phyloP scores from a whole-genome alignment of 192 early-diverging fungal genomes.

The Linnemannia zychae region DNA sequence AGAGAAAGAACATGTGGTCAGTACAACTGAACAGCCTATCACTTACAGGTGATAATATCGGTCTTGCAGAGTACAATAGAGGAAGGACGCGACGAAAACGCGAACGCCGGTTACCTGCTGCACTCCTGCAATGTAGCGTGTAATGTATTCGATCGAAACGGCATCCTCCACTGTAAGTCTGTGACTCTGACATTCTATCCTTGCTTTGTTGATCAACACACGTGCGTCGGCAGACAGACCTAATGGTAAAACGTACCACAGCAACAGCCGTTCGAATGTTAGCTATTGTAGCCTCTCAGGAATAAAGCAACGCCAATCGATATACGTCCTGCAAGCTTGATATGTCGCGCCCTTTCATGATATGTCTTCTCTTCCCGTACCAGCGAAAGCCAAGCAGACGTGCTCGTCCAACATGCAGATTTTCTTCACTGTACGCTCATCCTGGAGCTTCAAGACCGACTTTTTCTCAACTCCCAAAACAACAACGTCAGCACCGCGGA shows the following conservation, averaged over 20 bases:
- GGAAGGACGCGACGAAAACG: background rate
- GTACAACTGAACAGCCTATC: background rate
- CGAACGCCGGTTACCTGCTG: slow-evolving; percentile 80
- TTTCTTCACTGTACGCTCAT: slow-evolving; percentile 96
- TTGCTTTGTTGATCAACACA: slow-evolving; percentile 95
- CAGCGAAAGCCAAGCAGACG: slow-evolving; percentile 96
- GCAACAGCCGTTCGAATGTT: background rate
- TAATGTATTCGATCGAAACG: slow-evolving; percentile 97
- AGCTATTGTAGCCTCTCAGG: background rate
- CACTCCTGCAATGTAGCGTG: slow-evolving; percentile 94
- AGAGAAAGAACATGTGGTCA: background rate
- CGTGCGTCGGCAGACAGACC: slow-evolving; percentile 97
- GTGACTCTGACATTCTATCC: slow-evolving; percentile 98
- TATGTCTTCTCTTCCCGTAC: slow-evolving; percentile 54
- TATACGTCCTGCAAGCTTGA: background rate
- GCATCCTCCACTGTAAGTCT: slow-evolving; percentile 97
- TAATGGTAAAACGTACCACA: slow-evolving; percentile 12
- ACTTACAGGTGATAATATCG: background rate
- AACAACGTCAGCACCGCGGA: slow-evolving; percentile 90
- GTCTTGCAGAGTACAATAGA: too few species aligned
- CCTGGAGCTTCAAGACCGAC: slow-evolving; percentile 95
- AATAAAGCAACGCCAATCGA: background rate
- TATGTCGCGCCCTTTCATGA: background rate
- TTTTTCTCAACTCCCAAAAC: slow-evolving; percentile 98
- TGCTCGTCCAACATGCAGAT: slow-evolving; percentile 98